Percentiles rank a stretch among this genome's conserved stretches.
Evolutionary conservation across 139 green algal genomes (phyloP).

Genomic region (Volvox africanus): DNA sequence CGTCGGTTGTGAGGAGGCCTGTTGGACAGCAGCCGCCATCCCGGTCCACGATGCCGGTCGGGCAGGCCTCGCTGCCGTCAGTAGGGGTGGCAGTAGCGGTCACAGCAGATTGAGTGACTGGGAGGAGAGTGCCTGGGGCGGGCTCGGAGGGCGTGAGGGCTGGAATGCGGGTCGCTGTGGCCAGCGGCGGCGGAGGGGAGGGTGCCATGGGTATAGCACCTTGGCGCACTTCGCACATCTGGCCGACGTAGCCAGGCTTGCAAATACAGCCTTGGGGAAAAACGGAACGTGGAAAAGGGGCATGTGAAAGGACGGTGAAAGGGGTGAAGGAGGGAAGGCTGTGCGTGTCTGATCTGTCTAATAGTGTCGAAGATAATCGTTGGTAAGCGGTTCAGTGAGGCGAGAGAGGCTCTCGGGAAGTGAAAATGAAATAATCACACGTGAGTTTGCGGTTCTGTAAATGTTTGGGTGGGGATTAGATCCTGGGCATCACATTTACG

Average conservation of each 20-base stretch:
- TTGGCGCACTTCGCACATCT: slow-evolving; percentile 16
- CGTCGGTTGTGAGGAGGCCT: slow-evolving; percentile 35
- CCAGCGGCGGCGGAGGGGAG: not conserved
- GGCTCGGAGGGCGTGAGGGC: not conserved
- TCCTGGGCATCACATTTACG: too few species aligned
- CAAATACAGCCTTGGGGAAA: slow-evolving; percentile 17
- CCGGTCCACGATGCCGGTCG: slow-evolving; percentile 46
- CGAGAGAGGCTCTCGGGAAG: too few species aligned
- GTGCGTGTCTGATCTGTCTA: too few species aligned
- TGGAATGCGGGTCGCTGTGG: too few species aligned
- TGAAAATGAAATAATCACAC: too few species aligned
- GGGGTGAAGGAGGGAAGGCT: not conserved
- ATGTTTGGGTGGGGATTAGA: not conserved
- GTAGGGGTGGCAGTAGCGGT: not conserved
- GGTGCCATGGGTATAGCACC: not conserved
- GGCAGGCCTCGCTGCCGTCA: not conserved
- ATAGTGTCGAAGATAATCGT: too few species aligned
- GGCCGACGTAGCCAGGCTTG: not conserved
- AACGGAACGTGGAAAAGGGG: not conserved
- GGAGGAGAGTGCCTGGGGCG: not conserved
- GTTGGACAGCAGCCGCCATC: slow-evolving; percentile 49
- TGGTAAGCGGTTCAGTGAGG: too few species aligned
- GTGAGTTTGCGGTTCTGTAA: too few species aligned
- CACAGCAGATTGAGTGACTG: slow-evolving; percentile 10
- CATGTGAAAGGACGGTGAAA: not conserved